Base-by-base conservation (phyloP, 768 basidiomycete species). In the Lenzites betulinus region DNA sequence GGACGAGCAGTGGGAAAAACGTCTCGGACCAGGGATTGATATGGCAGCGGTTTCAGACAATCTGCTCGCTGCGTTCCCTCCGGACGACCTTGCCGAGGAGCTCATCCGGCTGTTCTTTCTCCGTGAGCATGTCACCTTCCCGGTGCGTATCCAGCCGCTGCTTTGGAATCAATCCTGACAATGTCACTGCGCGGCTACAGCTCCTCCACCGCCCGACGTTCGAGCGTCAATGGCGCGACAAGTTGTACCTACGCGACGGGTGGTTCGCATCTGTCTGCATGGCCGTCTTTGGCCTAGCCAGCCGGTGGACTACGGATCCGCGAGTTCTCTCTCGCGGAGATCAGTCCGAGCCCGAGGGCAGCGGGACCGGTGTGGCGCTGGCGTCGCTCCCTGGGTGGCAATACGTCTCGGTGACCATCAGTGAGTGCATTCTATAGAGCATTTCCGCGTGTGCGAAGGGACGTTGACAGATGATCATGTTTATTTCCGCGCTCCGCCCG, bases 81-180 rank as follows among this genome's bases (percentile, higher is more conserved):
- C 90, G 0, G 67, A 73, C 16, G 86, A 88, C 59, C 81, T 93
- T 18, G 80, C 81, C 8, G 66, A 72, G 23, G 68, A 65, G 16
- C 78, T 97, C 28, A 82, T 94, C 65, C 75, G 83, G 38, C 75
- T 87, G 20, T 94, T 84, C 69, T 95, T 96, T 66, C 64, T 60
- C 7, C 63, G 65, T 22, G 58, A 62, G 26, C 60, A 56, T 25
- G 59, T 28, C 6, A 47, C 46, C 22, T 26, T 26, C 13, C 46
- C 46, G 7, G 46, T 47, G 26, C 61, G 9, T 59, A 59, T 25
- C 28, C 46, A 13, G 25, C 25, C 23, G 25, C 9, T 12, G 8
- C 11, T 25, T 12, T 26, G 16, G 22, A 2, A 42, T 20, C 13
- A n/a, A 42, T 47, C 11, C 26, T 47, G 16, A 47, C 13, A 26